Evolutionary conservation across 345 rosid species (phyloP).

Genomic region (Gossypioides kirkii): DNA sequence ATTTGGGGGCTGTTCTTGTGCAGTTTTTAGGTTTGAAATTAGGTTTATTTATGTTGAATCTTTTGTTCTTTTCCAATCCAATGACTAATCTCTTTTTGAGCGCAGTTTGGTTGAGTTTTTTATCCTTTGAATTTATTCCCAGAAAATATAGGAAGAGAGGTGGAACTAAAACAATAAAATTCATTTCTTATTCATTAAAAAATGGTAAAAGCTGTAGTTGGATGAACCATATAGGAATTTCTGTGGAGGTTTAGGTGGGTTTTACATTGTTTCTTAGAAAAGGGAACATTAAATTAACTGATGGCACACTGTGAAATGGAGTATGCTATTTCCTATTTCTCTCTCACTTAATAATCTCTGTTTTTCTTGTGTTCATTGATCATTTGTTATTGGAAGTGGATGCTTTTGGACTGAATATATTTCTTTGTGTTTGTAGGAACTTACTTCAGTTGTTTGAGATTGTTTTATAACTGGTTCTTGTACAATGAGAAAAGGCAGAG

Average conservation of each 20-base stretch:
- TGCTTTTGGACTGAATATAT: slow-evolving; percentile 6
- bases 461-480: background rate
- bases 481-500: slow-evolving; percentile 62
- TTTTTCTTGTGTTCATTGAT: background rate
- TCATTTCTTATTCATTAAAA: slow-evolving; percentile 1
- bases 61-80: background rate
- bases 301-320: background rate
- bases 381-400: background rate
- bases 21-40: background rate
- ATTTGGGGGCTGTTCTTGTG: slow-evolving; percentile 1
- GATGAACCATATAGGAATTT: background rate
- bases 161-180: slow-evolving; percentile 1
- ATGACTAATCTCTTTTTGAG: background rate
- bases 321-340: background rate
- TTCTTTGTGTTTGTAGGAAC: slow-evolving; percentile 15
- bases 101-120: background rate
- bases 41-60: slow-evolving; percentile 4
- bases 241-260: slow-evolving; percentile 5
- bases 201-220: slow-evolving; percentile 1
- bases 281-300: background rate
- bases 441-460: slow-evolving; percentile 7
- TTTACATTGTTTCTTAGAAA: background rate
- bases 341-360: background rate
- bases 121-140: background rate
- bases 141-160: background rate